Percentiles rank a stretch among this genome's conserved stretches.
phyloP scores from a whole-genome alignment of 257 asterid species.

The Fraxinus pennsylvanica region DNA sequence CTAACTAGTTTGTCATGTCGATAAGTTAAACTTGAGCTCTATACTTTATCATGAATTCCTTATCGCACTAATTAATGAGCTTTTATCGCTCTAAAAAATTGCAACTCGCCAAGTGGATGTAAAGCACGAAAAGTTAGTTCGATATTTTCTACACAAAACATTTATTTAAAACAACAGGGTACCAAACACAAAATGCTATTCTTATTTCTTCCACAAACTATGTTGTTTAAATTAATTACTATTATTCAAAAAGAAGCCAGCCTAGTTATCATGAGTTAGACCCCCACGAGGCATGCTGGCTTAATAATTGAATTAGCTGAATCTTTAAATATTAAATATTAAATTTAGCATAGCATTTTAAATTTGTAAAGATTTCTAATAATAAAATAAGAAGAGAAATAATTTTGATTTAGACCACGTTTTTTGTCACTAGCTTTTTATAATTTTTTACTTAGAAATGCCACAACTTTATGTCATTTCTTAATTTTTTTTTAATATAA shows the following conservation, averaged over 20 bases:
- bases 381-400: background rate
- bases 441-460: background rate
- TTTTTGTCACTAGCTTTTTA: background rate
- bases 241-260: background rate
- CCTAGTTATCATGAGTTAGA: background rate
- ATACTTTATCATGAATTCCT: background rate
- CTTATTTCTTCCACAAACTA: background rate
- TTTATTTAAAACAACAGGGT: background rate
- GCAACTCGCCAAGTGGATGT: background rate
- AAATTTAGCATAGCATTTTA: background rate
- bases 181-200: background rate
- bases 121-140: background rate
- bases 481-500: background rate
- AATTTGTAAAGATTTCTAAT: background rate
- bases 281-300: constrained; percentile 4
- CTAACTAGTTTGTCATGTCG: no score
- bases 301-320: constrained; percentile 6
- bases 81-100: background rate
- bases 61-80: no score
- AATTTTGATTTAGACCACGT: constrained; percentile 2
- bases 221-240: background rate
- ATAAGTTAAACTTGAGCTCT: no score
- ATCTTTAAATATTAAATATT: constrained; percentile 3
- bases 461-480: background rate
- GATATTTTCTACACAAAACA: background rate